phyloP scores from a whole-genome alignment of 352 stramenopile genomes.

The Stramenopiles sp. region DNA sequence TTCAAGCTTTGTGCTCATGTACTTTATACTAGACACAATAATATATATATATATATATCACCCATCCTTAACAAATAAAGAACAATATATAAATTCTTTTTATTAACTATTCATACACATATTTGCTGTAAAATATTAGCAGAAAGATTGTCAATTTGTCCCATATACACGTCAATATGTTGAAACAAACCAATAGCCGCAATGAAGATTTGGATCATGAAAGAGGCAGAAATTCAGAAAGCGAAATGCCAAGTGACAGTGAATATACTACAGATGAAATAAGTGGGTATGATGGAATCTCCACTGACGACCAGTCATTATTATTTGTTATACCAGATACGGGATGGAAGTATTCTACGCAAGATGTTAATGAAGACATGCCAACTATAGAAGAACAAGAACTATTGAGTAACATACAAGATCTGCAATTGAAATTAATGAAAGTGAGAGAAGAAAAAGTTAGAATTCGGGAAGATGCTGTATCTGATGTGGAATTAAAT shows the following conservation, averaged over 20 bases:
- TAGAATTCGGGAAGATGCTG: conserved; percentile 30
- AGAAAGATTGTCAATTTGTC: too few relatives aligned
- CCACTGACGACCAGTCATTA: background rate
- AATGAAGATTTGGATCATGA: background rate
- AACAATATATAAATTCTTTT: too few relatives aligned
- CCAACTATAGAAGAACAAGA: conserved; percentile 34
- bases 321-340: background rate
- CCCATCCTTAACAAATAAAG: too few relatives aligned
- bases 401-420: conserved; percentile 65
- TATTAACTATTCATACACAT: too few relatives aligned
- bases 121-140: too few relatives aligned
- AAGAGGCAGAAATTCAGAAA: background rate
- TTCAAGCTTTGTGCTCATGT: too few relatives aligned
- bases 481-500: background rate
- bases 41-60: too few relatives aligned
- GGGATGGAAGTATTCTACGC: background rate
- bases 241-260: background rate
- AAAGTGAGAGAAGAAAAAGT: conserved; percentile 40
- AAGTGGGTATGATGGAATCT: too few relatives aligned
- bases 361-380: background rate
- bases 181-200: background rate
- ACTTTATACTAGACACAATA: too few relatives aligned
- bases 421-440: conserved; percentile 54
- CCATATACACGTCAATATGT: too few relatives aligned
- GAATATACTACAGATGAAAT: background rate